A percentile compares a stretch with the other conserved stretches of the same genome.
phyloP scores from a whole-genome alignment of 2,329 filamentous ascomycete species.

The Claviceps maximensis region DNA sequence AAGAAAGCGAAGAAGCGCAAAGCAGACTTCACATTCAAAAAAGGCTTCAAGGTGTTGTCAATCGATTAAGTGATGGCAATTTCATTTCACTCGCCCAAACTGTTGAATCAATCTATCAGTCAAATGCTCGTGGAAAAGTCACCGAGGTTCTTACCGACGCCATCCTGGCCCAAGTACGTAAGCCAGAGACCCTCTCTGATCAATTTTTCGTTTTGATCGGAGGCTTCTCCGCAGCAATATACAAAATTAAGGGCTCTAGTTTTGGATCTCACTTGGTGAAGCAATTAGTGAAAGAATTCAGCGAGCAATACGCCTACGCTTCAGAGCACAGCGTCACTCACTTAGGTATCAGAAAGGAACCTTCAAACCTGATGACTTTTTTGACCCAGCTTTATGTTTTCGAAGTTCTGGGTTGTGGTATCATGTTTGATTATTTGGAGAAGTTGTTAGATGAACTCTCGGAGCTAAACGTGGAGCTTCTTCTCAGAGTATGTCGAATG shows the following conservation, averaged over 20 bases:
- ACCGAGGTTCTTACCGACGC: conserved; percentile 68
- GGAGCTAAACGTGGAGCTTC: conserved; percentile 76
- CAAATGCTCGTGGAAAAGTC: conserved; percentile 76
- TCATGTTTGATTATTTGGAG: conserved; percentile 86
- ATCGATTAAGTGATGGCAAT: conserved; percentile 85
- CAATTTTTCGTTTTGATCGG: conserved; percentile 85
- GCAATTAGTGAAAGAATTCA: conserved; percentile 62
- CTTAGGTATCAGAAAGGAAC: conserved; percentile 20
- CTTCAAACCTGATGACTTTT: conserved; percentile 66
- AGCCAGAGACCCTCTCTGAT: conserved; percentile 65
- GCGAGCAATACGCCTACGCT: conserved; percentile 43
- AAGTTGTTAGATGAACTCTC: conserved; percentile 61
- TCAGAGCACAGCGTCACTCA: conserved; percentile 27
- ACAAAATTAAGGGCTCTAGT: conserved; percentile 76
- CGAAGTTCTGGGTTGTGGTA: conserved; percentile 66
- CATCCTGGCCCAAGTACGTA: conserved; percentile 65
- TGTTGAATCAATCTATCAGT: conserved; percentile 70
- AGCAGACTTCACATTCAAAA: conserved; percentile 55
- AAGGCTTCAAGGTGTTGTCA: conserved; percentile 78
- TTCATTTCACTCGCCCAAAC: conserved; percentile 72
- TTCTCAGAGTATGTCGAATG: conserved; percentile 71
- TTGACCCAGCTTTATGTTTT: conserved; percentile 86
- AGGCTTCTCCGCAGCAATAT: conserved; percentile 77
- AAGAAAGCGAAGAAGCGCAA: conserved; percentile 47
- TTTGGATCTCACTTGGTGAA: conserved; percentile 82